A percentile compares a stretch with the other conserved stretches of the same genome.
Evolutionary conservation across 1,284 basidiomycete species (phyloP).

Genomic region (Sporisorium sorghi): DNA sequence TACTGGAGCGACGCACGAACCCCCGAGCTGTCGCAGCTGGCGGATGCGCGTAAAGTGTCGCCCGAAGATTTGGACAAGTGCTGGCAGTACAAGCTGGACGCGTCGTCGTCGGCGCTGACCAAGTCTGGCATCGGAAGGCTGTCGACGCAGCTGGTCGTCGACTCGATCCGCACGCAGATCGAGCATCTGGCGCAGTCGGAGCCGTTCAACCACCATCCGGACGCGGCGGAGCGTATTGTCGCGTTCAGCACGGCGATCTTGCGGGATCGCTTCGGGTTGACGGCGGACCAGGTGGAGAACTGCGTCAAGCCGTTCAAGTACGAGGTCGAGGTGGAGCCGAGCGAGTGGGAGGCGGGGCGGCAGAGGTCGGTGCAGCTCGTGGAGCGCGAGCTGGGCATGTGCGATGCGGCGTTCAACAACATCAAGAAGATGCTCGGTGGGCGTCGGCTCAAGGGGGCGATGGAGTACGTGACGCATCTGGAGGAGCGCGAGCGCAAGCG

Average conservation of each 20-base stretch:
- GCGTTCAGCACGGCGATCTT: conserved; percentile 92
- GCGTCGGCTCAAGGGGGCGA: conserved; percentile 79
- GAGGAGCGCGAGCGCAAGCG: conserved; percentile 84
- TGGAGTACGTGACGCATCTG: conserved; percentile 83
- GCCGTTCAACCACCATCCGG: conserved; percentile 90
- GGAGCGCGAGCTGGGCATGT: conserved; percentile 84
- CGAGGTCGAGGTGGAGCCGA: conserved; percentile 80
- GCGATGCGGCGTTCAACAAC: conserved; percentile 85
- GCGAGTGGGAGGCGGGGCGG: conserved; percentile 91
- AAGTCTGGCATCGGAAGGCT: conserved; percentile 97
- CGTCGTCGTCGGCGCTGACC: conserved; percentile 88
- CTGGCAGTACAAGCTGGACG: conserved; percentile 96
- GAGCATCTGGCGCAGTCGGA: conserved; percentile 84
- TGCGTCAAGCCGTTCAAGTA: conserved; percentile 99
- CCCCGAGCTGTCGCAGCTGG: conserved; percentile 79
- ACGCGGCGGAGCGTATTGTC: conserved; percentile 85
- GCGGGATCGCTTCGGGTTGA: conserved; percentile 88
- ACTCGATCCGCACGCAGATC: conserved; percentile 87
- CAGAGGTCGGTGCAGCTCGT: conserved; percentile 81
- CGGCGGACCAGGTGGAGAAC: conserved; percentile 98
- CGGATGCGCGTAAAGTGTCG: conserved; percentile 76
- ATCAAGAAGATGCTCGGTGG: conserved; percentile 89
- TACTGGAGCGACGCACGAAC: conserved; percentile 94
- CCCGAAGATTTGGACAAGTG: conserved; percentile 84
- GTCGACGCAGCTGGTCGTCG: conserved; percentile 92